Conservation (phyloP, 2,329 filamentous ascomycete species). For the Fusarium marasasianum region DNA sequence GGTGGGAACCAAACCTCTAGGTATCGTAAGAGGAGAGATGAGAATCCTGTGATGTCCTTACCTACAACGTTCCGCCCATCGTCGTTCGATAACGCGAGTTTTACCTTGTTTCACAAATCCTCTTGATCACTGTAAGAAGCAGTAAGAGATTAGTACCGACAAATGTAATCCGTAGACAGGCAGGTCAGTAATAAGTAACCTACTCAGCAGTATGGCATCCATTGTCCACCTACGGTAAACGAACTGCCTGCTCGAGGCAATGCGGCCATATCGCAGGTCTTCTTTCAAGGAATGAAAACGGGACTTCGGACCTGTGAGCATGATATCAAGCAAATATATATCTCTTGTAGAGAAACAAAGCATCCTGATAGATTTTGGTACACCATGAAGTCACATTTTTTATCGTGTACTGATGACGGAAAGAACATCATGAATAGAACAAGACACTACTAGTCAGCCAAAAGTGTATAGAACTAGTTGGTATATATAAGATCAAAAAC, state of each 20-base stretch:
- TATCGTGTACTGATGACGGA: not conserved
- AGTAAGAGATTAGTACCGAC: not conserved
- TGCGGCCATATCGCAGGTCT: not conserved
- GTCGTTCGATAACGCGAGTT: not conserved
- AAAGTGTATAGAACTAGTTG: not conserved
- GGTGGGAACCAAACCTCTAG: not conserved
- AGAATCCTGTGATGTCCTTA: not conserved
- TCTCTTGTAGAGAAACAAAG: not conserved
- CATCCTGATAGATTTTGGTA: not conserved
- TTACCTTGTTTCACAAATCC: not conserved
- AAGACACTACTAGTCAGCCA: not conserved
- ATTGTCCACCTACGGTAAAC: not conserved
- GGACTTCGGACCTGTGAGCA: not conserved
- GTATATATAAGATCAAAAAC: conserved; percentile 2
- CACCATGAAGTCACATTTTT: not conserved
- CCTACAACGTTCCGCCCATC: not conserved
- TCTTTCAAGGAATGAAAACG: no score
- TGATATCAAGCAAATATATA: not conserved
- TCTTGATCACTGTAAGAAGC: not conserved
- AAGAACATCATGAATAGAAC: not conserved
- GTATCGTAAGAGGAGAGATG: not conserved
- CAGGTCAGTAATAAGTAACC: not conserved
- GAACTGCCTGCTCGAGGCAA: not conserved
- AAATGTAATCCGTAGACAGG: not conserved
- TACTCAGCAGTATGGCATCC: not conserved